phyloP scores from a whole-genome alignment of 2,329 filamentous ascomycete genomes.

The Metarhizium robertsii region DNA sequence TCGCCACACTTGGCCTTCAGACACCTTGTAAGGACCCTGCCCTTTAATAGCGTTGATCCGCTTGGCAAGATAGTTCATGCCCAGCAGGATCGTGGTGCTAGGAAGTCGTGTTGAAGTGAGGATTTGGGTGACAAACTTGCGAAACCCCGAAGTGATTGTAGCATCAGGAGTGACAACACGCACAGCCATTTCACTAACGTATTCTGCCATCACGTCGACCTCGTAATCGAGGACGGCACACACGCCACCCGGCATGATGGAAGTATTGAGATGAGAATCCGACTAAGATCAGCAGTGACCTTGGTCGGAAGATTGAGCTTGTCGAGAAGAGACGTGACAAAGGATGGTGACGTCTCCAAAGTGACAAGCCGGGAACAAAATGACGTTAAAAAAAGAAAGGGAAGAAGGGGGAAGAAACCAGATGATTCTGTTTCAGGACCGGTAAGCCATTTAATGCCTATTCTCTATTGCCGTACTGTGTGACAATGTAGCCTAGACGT shows the following conservation, averaged over 20 bases:
- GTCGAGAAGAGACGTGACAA: constrained; percentile 8
- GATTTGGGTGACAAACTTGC: constrained; percentile 87
- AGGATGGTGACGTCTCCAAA: background rate
- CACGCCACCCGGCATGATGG: constrained; percentile 68
- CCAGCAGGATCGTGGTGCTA: constrained; percentile 82
- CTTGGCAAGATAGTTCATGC: constrained; percentile 81
- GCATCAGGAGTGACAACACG: constrained; percentile 45
- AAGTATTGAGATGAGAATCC: constrained; percentile 18
- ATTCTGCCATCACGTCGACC: constrained; percentile 92
- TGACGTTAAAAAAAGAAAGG: background rate
- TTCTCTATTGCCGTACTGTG: constrained; percentile 11
- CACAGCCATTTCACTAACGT: constrained; percentile 80
- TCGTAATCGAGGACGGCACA: constrained; percentile 94
- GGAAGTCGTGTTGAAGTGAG: constrained; percentile 83
- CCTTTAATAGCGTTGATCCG: constrained; percentile 66
- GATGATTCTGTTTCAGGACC: constrained; percentile 13
- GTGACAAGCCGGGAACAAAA: background rate
- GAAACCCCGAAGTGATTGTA: constrained; percentile 60
- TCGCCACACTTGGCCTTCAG: constrained; percentile 70
- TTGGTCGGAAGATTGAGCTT: constrained; percentile 23
- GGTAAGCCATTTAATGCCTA: constrained; percentile 25
- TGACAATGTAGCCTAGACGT: constrained; percentile 10
- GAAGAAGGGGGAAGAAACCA: constrained; percentile 5
- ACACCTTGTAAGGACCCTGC: constrained; percentile 44
- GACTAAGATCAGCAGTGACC: constrained; percentile 31